Percentiles rank a stretch among this genome's conserved stretches.
Evolutionary conservation across 768 basidiomycete species (phyloP).

Genomic region (Hygrocybe coccinea): DNA sequence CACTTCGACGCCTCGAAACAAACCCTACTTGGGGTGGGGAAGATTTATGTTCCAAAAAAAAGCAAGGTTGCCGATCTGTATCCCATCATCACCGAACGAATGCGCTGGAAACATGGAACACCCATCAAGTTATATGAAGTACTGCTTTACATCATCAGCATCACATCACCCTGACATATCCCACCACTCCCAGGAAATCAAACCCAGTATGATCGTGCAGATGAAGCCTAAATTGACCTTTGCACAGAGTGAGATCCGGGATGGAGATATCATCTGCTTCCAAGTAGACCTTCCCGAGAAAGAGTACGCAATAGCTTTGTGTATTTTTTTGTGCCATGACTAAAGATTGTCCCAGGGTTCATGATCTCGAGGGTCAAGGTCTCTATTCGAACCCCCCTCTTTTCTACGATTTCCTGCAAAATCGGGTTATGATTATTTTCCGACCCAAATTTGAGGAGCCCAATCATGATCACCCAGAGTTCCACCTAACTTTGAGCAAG

Average conservation of each 20-base stretch:
- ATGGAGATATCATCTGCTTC: conserved; percentile 98
- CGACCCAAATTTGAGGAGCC: conserved; percentile 85
- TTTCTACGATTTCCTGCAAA: conserved; percentile 98
- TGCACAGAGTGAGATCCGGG: conserved; percentile 96
- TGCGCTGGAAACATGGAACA: conserved; percentile 93
- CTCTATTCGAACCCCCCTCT: conserved; percentile 86
- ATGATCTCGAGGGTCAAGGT: conserved; percentile 83
- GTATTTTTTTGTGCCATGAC: not conserved
- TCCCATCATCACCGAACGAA: conserved; percentile 85
- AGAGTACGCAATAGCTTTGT: conserved; percentile 57
- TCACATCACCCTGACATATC: not conserved
- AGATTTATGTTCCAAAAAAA: conserved; percentile 80
- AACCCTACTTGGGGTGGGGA: conserved; percentile 77
- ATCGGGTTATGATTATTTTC: conserved; percentile 94
- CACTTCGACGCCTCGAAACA: conserved; percentile 96
- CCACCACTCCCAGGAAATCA: conserved; percentile 73
- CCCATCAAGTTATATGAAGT: conserved; percentile 94
- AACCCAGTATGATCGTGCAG: conserved; percentile 98
- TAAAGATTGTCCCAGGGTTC: conserved; percentile 46
- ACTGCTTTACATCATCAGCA: no score
- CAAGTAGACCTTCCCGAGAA: conserved; percentile 93
- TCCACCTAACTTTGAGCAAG: conserved; percentile 88
- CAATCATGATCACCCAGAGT: conserved; percentile 74
- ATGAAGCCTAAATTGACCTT: conserved; percentile 97
- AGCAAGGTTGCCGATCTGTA: conserved; percentile 87